Evolutionary conservation across 2,329 filamentous ascomycete genomes (phyloP), one percentile per base, ranked within the genome.

Genomic region (Claviceps capensis): DNA sequence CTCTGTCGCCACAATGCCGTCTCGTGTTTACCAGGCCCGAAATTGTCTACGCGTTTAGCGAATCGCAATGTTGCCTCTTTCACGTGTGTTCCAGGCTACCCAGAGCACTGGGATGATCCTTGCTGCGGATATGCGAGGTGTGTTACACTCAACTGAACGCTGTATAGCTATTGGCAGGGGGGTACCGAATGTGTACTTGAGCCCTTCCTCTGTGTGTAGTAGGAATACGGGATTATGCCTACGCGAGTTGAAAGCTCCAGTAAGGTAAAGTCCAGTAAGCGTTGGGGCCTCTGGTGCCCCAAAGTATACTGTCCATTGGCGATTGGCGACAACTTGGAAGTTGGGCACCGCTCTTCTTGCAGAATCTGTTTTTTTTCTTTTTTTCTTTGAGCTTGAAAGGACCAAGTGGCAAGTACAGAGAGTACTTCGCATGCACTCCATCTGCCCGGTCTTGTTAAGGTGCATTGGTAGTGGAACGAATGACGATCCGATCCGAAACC

Each of bases 41-140:
- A 30, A n/a, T 41, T 48, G 6, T 30, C 34, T 8, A 11, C 22
- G 9, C 2, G 3, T 46, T 17, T 17, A 40, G 49, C 34, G 40
- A 45, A 50, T 40, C 3, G 16, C n/a, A 40, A 19, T 23, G 6
- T 44, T 37, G 17, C 38, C 38, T 50, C 40, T 9, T 30, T 30
- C 48, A 36, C 43, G 43, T 23, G 43, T 30, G 19, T 16, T 46
- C 19, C 22, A 46, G 36, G 19, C 34, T 47, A 50, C 46, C 42
- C 41, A 40, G 42, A 50, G 49, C 42, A 19, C 49, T 13, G 49
- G 49, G 49, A 50, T 50, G 40, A 40, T 36, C 49, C 43, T 40
- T n/a, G 49, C 30, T 26, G 30, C 19, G 17, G 30, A 46, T 40
- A 38, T 50, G 42, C 30, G 22, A 50, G 34, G 49, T 44, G 43